phyloP scores from a whole-genome alignment of 1,139 yeast genomes.

The Hemisphaericaspora xylofermentans region DNA sequence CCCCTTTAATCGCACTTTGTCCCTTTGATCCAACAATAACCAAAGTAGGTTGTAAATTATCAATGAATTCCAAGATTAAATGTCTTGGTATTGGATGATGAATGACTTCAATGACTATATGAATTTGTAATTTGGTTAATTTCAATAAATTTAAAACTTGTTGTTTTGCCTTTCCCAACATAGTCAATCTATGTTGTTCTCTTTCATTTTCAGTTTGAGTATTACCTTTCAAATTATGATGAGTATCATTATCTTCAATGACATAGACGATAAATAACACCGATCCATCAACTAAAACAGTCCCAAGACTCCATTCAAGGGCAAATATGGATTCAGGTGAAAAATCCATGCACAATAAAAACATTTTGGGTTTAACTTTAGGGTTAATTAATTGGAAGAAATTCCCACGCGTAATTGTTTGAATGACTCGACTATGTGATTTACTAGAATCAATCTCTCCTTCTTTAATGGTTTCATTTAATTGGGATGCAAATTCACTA shows the following conservation, averaged over 20 bases:
- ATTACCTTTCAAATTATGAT: slow-evolving; percentile 45
- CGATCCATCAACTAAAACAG: slow-evolving; percentile 81
- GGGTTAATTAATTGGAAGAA: slow-evolving; percentile 55
- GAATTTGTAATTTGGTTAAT: slow-evolving; percentile 73
- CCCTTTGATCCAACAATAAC: slow-evolving; percentile 85
- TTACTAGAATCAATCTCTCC: slow-evolving; percentile 62
- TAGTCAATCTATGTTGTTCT: slow-evolving; percentile 53
- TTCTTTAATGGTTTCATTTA: slow-evolving; percentile 59
- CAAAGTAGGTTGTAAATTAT: slow-evolving; percentile 77
- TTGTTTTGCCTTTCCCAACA: slow-evolving; percentile 62
- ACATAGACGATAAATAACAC: slow-evolving; percentile 80
- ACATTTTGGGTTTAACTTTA: slow-evolving; percentile 62
- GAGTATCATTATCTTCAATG: slow-evolving; percentile 62
- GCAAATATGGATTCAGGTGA: slow-evolving; percentile 87
- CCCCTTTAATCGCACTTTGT: slow-evolving; percentile 72
- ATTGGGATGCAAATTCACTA: slow-evolving; percentile 58
- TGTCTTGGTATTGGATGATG: slow-evolving; percentile 90
- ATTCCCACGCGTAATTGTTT: slow-evolving; percentile 72
- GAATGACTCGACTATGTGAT: slow-evolving; percentile 55
- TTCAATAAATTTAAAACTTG: slow-evolving; percentile 58
- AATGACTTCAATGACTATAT: slow-evolving; percentile 70
- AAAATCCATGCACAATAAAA: slow-evolving; percentile 75
- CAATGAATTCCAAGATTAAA: slow-evolving; percentile 77
- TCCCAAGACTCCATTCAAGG: slow-evolving; percentile 86
- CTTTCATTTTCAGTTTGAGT: slow-evolving; percentile 41